These are phyloP conservation scores for Fusarium sp. DNA, from an alignment of 2,329 filamentous ascomycete species.

Conservation along the genomic window DNA sequence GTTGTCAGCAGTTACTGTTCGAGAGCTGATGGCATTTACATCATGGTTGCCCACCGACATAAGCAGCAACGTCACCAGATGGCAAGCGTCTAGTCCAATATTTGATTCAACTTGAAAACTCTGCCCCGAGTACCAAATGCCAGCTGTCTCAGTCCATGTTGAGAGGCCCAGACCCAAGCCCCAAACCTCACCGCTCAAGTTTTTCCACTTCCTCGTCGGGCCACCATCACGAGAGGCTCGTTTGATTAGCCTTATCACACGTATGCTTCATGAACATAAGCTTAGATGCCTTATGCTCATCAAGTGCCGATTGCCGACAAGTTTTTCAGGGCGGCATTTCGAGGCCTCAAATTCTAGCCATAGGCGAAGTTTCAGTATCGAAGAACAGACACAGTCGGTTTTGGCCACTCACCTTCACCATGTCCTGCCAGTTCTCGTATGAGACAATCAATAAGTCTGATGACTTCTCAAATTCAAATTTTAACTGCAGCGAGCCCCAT, in stretches of 20 bases:
- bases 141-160: background rate
- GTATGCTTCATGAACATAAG: background rate
- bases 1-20: background rate
- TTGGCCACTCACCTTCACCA: background rate
- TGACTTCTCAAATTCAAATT: background rate
- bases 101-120: background rate
- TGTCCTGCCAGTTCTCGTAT: background rate
- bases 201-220: slow-evolving; percentile 1
- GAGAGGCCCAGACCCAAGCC: slow-evolving; percentile 3
- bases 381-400: background rate
- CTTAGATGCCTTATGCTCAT: background rate
- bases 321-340: background rate
- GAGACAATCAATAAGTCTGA: background rate
- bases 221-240: background rate
- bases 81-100: background rate
- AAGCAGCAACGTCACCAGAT: slow-evolving; percentile 1
- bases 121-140: background rate
- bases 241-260: background rate
- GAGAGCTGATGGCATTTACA: background rate
- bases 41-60: background rate
- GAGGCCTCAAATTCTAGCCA: background rate
- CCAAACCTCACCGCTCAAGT: slow-evolving; percentile 5
- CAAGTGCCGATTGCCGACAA: background rate
- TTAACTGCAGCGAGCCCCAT: background rate
- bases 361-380: background rate